phyloP scores from a whole-genome alignment of 306 rosid genomes.

The Cicer chorassanicum region DNA sequence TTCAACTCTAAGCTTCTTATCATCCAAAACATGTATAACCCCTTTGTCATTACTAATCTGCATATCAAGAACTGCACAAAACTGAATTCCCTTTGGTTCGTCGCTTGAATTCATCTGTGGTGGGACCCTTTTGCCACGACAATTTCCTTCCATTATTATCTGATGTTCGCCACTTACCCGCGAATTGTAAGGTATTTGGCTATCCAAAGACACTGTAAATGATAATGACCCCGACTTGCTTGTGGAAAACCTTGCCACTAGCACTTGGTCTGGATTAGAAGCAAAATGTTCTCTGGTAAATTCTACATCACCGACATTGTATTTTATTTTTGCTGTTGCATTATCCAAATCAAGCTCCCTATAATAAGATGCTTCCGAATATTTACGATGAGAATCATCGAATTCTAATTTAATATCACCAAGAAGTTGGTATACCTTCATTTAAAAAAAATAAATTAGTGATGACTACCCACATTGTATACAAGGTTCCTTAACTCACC shows the following conservation, averaged over 20 bases:
- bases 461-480: slow-evolving; percentile 6
- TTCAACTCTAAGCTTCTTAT: slow-evolving; percentile 69
- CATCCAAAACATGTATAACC: slow-evolving; percentile 64
- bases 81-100: slow-evolving; percentile 75
- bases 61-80: slow-evolving; percentile 78
- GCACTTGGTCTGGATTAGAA: slow-evolving; percentile 79
- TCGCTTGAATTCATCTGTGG: slow-evolving; percentile 55
- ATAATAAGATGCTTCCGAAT: slow-evolving; percentile 62
- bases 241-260: slow-evolving; percentile 70
- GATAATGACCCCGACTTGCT: slow-evolving; percentile 76
- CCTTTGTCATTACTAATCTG: slow-evolving; percentile 73
- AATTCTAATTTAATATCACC: slow-evolving; percentile 86
- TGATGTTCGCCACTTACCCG: slow-evolving; percentile 60
- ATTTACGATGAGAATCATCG: slow-evolving; percentile 69
- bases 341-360: slow-evolving; percentile 84
- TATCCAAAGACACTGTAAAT: slow-evolving; percentile 70
- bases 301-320: slow-evolving; percentile 73
- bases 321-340: slow-evolving; percentile 73
- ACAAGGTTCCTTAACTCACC: slow-evolving; percentile 25
- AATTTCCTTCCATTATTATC: slow-evolving; percentile 75
- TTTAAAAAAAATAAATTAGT: slow-evolving; percentile 39
- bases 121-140: slow-evolving; percentile 60
- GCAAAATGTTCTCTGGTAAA: slow-evolving; percentile 85
- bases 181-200: slow-evolving; percentile 70
- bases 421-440: slow-evolving; percentile 82